Base-by-base conservation (phyloP, 2,329 filamentous ascomycete species). In the Knufia fluminis region DNA sequence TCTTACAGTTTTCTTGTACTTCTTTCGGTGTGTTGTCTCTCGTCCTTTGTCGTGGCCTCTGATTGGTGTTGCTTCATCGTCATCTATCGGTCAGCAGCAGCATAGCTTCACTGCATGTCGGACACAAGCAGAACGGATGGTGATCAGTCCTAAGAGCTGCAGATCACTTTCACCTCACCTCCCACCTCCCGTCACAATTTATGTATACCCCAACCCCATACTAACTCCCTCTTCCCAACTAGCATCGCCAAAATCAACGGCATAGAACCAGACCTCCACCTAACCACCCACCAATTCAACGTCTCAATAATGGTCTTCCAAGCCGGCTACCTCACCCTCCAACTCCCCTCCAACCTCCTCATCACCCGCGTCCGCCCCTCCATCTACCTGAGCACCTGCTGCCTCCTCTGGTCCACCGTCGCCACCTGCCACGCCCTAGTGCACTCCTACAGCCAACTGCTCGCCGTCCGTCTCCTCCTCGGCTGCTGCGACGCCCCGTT, bases 91-190 rank as follows among this genome's bases (percentile, higher is more conserved):
- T n/a, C n/a, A n/a, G n/a, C n/a, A n/a, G n/a, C n/a, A n/a, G n/a
- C n/a, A n/a, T n/a, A n/a, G n/a, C n/a, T n/a, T n/a, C n/a, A n/a
- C n/a, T n/a, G n/a, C n/a, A n/a, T n/a, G n/a, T n/a, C n/a, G n/a
- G n/a, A n/a, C n/a, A n/a, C n/a, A n/a, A n/a, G n/a, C n/a, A n/a
- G n/a, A n/a, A n/a, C n/a, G n/a, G n/a, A n/a, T n/a, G n/a, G n/a
- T n/a, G n/a, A n/a, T n/a, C n/a, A n/a, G 85, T 63, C 69, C 80
- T 56, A 54, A 82, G 45, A 61, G 59, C 19, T 81, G 85, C 68
- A 85, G 89, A 49, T 82, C 88, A 47, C 66, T 87, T 23, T 69
- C 88, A 41, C 87, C 87, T 68, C 73, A 68, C 52, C 68, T 82
- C 45, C 76, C 72, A 53, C 83, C 82, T 1, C 75, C 80, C 52